A percentile compares a stretch with the other conserved stretches of the same genome.
Evolutionary conservation across 2,329 filamentous ascomycete species (phyloP).

Genomic region (Fonsecaea nubica): DNA sequence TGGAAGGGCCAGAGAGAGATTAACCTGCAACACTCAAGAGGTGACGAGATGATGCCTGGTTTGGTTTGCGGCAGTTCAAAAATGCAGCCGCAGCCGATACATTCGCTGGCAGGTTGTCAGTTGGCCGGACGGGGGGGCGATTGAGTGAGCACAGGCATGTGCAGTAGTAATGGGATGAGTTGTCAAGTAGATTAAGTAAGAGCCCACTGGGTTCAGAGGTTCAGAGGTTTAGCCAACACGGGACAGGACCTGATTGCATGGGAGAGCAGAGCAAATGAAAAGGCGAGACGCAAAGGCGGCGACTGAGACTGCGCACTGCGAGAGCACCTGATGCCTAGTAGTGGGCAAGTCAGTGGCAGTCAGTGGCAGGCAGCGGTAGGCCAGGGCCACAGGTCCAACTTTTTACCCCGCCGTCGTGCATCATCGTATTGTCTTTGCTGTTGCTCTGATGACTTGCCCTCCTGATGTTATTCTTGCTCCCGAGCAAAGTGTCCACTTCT

Average conservation of each 20-base stretch:
- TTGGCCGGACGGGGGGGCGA: neutral
- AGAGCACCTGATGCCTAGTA: conserved; percentile 19
- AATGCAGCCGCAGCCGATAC: conserved; percentile 22
- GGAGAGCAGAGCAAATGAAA: conserved; percentile 18
- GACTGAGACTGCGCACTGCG: neutral
- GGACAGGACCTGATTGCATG: conserved; percentile 3
- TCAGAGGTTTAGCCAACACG: conserved; percentile 7
- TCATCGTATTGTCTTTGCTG: conserved; percentile 6
- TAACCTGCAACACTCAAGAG: conserved; percentile 19
- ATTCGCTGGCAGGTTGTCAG: conserved; percentile 22
- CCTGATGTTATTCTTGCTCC: neutral
- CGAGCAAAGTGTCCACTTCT: conserved; percentile 4
- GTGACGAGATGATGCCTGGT: conserved; percentile 17
- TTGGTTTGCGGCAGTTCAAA: conserved; percentile 26
- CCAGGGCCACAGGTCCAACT: neutral
- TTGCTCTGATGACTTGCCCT: neutral
- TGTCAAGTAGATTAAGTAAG: conserved; percentile 16
- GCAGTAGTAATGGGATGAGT: conserved; percentile 21
- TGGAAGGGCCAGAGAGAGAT: conserved; percentile 20
- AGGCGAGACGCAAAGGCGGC: conserved; percentile 8
- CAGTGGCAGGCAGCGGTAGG: no score
- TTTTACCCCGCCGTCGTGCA: conserved; percentile 18
- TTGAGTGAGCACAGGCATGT: conserved; percentile 15
- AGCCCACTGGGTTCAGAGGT: conserved; percentile 8
- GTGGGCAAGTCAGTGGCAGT: neutral